phyloP scores from a whole-genome alignment of 495 filamentous ascomycete genomes.

The Penicillium roqueforti region DNA sequence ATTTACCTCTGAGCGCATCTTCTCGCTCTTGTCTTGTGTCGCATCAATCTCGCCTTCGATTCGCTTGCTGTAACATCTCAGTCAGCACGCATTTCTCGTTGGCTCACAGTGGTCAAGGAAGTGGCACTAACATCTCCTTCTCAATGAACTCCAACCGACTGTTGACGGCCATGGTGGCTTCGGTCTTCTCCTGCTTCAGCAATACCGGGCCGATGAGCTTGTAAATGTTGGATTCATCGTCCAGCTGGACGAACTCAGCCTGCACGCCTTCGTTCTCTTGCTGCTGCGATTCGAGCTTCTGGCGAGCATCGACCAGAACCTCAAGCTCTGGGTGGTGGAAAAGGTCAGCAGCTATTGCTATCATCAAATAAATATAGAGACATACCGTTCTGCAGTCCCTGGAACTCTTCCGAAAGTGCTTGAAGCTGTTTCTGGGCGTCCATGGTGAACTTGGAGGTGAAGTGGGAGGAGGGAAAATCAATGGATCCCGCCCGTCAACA shows the following conservation, averaged over 20 bases:
- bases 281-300: conserved; percentile 89
- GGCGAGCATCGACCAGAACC: conserved; percentile 68
- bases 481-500: conserved; percentile 29
- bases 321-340: conserved; percentile 60
- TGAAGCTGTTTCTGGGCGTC: conserved; percentile 67
- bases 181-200: conserved; percentile 85
- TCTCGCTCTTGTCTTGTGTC: conserved; percentile 75
- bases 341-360: conserved; percentile 11
- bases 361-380: neutral
- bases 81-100: conserved; percentile 8
- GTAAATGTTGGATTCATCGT: conserved; percentile 82
- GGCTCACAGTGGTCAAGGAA: neutral
- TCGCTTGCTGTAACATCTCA: conserved; percentile 57
- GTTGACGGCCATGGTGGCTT: conserved; percentile 85
- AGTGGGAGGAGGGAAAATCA: conserved; percentile 25
- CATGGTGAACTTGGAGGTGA: conserved; percentile 38
- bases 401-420: conserved; percentile 78
- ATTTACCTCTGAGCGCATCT: conserved; percentile 66
- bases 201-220: conserved; percentile 91
- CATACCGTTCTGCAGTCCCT: conserved; percentile 76
- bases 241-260: conserved; percentile 80
- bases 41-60: conserved; percentile 77
- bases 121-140: conserved; percentile 75
- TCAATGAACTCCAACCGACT: conserved; percentile 87
- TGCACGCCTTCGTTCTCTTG: conserved; percentile 89